Evolutionary conservation across 176 grass and related monocot genomes (phyloP), one percentile per base, ranked within the genome.

Genomic region (Ananas comosus): DNA sequence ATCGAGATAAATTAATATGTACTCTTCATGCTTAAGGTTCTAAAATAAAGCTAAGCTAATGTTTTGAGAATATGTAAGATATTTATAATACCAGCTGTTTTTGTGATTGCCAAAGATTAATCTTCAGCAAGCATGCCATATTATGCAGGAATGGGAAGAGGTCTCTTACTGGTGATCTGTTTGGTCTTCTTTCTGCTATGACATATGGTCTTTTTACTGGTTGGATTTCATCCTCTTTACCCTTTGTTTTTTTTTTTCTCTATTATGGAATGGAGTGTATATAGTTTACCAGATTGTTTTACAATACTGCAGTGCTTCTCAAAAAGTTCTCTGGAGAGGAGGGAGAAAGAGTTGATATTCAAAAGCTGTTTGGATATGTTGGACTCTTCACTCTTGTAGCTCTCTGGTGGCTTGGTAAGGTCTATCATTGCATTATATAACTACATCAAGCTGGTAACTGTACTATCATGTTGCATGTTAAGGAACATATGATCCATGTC

Each of bases 301-400:
- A 84, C 68, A 49, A 73, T 52, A 16, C 76, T 83, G 10, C 68
- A 99, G 94, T 99, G 50, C 90, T 99, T 63, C 84, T 99, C 25
- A 99, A 99, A 83, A 99, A 99, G 51, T 86, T 91, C 82, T 85
- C 90, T 64, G 90, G 94, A 72, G 94, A 92, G 80, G 94, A 86
- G 82, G 94, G 87, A 75, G 82, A 99, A 86, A 83, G 86, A 57
- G 75, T 84, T 51, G 89, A 99, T 80, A 72, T 99, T 70, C 90
- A 99, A 86, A 99, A 99, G 72, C 67, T 93, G 13, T 99, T 99
- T 82, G 94, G 90, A 66, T 99, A 93, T 82, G 80, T 99, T 7
- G 90, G 94, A 61, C 64, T 99, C 28, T 99, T 91, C 66, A 83
- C 51, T 73, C 82, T 99, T 29, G 64, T 86, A 79, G 79, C 91